These are phyloP conservation scores for Leptographium radiaticola DNA, from an alignment of 2,329 filamentous ascomycete species.

Conservation along the genomic window DNA sequence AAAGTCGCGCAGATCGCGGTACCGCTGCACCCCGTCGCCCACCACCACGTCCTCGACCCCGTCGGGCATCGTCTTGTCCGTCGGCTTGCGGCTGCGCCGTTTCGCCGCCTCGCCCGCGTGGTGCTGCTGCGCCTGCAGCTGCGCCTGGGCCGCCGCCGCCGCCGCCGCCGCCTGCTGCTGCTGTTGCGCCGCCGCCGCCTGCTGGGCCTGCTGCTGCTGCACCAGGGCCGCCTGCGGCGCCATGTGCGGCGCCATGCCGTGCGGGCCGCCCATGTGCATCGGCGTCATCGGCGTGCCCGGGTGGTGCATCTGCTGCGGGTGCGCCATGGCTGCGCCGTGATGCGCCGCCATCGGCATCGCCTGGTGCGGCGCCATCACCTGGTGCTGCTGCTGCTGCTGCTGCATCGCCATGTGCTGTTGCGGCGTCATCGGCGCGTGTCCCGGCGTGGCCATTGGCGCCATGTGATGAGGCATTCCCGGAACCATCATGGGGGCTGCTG, in stretches of 20 bases:
- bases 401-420: constrained; percentile 4
- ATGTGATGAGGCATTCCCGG: constrained; percentile 8
- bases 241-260: constrained; percentile 4
- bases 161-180: constrained; percentile 22
- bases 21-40: constrained; percentile 69
- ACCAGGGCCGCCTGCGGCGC: not conserved
- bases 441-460: constrained; percentile 3
- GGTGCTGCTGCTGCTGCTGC: constrained; percentile 1
- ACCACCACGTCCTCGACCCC: constrained; percentile 73
- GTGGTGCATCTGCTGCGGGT: not conserved
- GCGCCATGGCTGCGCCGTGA: not conserved
- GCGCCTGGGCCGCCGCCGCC: constrained; percentile 37
- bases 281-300: not conserved
- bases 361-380: not conserved
- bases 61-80: constrained; percentile 88
- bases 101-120: constrained; percentile 56
- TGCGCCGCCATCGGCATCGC: constrained; percentile 3
- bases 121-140: constrained; percentile 36
- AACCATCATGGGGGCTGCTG: constrained; percentile 8
- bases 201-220: constrained; percentile 2
- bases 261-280: constrained; percentile 1
- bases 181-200: not conserved
- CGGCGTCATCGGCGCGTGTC: constrained; percentile 5
- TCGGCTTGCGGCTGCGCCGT: constrained; percentile 76
- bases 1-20: constrained; percentile 71